Conservation (phyloP, 352 stramenopile genomes). For the Blastocystis hominis region DNA sequence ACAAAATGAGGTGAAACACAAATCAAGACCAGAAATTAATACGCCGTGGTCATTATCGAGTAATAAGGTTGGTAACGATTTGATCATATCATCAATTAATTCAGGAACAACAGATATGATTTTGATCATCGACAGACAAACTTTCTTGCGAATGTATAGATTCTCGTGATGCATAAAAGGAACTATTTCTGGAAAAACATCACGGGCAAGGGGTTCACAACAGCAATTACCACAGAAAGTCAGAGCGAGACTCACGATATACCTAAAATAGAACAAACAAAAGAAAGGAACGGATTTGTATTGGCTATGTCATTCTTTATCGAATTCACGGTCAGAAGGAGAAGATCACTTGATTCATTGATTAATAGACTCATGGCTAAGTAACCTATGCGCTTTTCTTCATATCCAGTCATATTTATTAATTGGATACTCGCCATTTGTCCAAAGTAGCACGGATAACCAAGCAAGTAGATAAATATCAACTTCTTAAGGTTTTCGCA, state of each 20-base stretch:
- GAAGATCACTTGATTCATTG: constrained; percentile 92
- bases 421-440: constrained; percentile 99
- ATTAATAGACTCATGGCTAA: constrained; percentile 86
- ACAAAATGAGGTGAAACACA: constrained; percentile 86
- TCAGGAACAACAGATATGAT: constrained; percentile 86
- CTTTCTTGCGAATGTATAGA: constrained; percentile 93
- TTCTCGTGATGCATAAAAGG: constrained; percentile 79
- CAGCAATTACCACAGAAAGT: constrained; percentile 93
- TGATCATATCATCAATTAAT: constrained; percentile 92
- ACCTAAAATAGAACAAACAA: not conserved
- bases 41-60: constrained; percentile 92
- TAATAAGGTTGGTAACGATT: constrained; percentile 82
- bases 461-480: constrained; percentile 99
- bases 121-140: constrained; percentile 78
- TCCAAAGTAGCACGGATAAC: constrained; percentile 96
- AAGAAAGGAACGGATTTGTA: constrained; percentile 78
- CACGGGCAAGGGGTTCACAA: constrained; percentile 89
- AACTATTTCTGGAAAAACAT: constrained; percentile 92
- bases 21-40: constrained; percentile 85
- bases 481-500: constrained; percentile 98
- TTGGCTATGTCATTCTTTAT: constrained; percentile 85
- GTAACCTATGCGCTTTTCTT: constrained; percentile 88
- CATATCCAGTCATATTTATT: constrained; percentile 89
- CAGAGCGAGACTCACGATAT: constrained; percentile 78
- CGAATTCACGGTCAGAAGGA: constrained; percentile 98